Conservation (phyloP, 805 yeast genomes). For the Teunomyces aglyptinius region DNA sequence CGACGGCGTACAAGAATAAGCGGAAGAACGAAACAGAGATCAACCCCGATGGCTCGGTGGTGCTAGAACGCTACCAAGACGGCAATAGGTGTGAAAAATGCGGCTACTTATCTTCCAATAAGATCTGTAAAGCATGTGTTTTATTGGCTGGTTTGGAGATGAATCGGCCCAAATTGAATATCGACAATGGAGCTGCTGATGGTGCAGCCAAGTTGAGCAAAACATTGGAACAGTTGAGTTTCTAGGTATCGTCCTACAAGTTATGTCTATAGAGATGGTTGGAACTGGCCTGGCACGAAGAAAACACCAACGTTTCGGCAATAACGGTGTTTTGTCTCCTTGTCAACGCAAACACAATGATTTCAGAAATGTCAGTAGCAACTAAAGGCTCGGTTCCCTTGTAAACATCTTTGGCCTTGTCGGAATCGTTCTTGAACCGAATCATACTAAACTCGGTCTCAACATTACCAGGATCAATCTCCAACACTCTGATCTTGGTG, state of each 20-base stretch:
- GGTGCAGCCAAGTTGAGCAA: slow-evolving; percentile 66
- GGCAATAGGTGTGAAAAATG: slow-evolving; percentile 83
- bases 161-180: slow-evolving; percentile 60
- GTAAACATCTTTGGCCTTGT: slow-evolving; percentile 63
- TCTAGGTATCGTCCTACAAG: slow-evolving; percentile 18
- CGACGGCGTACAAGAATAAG: slow-evolving; percentile 33
- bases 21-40: slow-evolving; percentile 47
- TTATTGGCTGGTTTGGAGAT: slow-evolving; percentile 80
- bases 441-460: slow-evolving; percentile 73
- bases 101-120: slow-evolving; percentile 87
- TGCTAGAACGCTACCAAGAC: slow-evolving; percentile 47
- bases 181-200: slow-evolving; percentile 54
- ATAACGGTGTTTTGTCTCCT: slow-evolving; percentile 70
- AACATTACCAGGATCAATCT: slow-evolving; percentile 76
- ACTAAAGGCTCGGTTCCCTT: slow-evolving; percentile 65
- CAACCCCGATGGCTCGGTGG: slow-evolving; percentile 61
- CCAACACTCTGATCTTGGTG: slow-evolving; percentile 69
- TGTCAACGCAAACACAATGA: slow-evolving; percentile 63
- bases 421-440: slow-evolving; percentile 61
- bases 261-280: slow-evolving; percentile 48
- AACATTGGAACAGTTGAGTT: slow-evolving; percentile 61
- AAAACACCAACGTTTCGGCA: slow-evolving; percentile 81
- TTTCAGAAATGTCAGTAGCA: slow-evolving; percentile 74
- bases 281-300: slow-evolving; percentile 82
- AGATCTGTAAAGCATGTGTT: slow-evolving; percentile 89